A percentile compares a stretch with the other conserved stretches of the same genome.
Evolutionary conservation across 2,329 filamentous ascomycete genomes (phyloP).

Genomic region (Claviceps sp.): DNA sequence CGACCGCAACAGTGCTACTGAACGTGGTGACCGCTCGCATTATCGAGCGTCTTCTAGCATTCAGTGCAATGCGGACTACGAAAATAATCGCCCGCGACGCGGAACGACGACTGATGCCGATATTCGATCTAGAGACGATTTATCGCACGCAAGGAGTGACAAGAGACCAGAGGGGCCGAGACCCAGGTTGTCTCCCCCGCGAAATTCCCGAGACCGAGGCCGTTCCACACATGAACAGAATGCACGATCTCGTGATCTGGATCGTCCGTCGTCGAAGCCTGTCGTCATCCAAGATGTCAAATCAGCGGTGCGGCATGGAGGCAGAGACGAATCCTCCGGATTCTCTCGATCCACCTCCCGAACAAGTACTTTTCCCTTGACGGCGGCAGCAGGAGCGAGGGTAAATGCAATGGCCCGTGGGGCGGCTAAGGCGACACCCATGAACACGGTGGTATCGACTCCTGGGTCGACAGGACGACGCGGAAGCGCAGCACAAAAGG

Average conservation of each 20-base stretch:
- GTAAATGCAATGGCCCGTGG: constrained; percentile 3
- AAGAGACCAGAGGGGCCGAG: constrained; percentile 15
- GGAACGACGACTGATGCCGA: constrained; percentile 22
- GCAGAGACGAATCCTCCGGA: constrained; percentile 9
- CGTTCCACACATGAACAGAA: constrained; percentile 27
- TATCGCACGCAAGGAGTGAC: constrained; percentile 9
- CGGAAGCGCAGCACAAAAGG: constrained; percentile 10
- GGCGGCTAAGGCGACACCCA: not conserved
- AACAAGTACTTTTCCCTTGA: constrained; percentile 20
- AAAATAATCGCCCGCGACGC: constrained; percentile 14
- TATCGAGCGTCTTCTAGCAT: constrained; percentile 17
- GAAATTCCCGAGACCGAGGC: constrained; percentile 16
- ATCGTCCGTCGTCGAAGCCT: constrained; percentile 21
- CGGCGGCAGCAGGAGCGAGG: constrained; percentile 14
- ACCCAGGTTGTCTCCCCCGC: constrained; percentile 8
- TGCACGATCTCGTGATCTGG: constrained; percentile 15
- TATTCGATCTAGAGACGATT: constrained; percentile 14
- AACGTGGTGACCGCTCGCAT: constrained; percentile 12
- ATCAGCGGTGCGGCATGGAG: constrained; percentile 10
- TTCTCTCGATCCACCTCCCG: constrained; percentile 21
- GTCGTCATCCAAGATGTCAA: constrained; percentile 21
- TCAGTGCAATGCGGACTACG: constrained; percentile 15
- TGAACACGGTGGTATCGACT: not conserved
- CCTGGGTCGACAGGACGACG: constrained; percentile 13
- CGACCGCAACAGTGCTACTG: constrained; percentile 9